Percentiles rank a stretch among this genome's conserved stretches.
Conservation (phyloP, 495 filamentous ascomycete species). For the Rusavskia elegans region DNA sequence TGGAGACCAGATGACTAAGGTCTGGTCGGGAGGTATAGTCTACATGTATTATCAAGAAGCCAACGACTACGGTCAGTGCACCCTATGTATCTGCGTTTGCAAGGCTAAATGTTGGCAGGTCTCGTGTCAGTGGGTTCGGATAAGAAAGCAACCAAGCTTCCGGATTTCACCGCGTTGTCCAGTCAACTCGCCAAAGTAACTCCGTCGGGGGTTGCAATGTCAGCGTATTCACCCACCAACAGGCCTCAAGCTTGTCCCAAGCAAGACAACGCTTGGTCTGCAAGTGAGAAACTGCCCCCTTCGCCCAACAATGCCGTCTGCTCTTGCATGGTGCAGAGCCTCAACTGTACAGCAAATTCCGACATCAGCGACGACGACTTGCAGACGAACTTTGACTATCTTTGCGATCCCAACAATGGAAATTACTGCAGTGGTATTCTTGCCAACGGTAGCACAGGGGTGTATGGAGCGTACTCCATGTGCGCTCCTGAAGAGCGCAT, state of each 20-base stretch:
- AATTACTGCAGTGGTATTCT: slow-evolving; percentile 55
- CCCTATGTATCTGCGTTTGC: not conserved
- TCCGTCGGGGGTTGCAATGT: slow-evolving; percentile 48
- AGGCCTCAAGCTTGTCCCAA: slow-evolving; percentile 57
- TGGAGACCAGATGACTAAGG: slow-evolving; percentile 58
- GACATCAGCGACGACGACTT: slow-evolving; percentile 34
- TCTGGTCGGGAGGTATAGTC: slow-evolving; percentile 88
- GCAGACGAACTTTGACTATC: slow-evolving; percentile 49
- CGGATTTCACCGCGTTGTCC: slow-evolving; percentile 63
- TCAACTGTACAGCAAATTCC: slow-evolving; percentile 50
- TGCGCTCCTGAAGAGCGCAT: slow-evolving; percentile 66
- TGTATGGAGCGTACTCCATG: slow-evolving; percentile 84
- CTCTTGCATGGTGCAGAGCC: slow-evolving; percentile 58
- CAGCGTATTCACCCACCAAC: slow-evolving; percentile 64
- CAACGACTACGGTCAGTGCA: slow-evolving; percentile 68
- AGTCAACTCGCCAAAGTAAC: slow-evolving; percentile 49
- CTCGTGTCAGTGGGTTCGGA: slow-evolving; percentile 49
- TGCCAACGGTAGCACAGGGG: slow-evolving; percentile 51
- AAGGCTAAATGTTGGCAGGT: slow-evolving; percentile 18
- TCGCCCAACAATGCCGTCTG: slow-evolving; percentile 61
- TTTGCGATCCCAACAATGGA: slow-evolving; percentile 44
- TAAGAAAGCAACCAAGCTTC: slow-evolving; percentile 39
- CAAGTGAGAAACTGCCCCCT: slow-evolving; percentile 57
- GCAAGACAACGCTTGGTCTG: slow-evolving; percentile 48
- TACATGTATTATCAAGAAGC: slow-evolving; percentile 94